Base-by-base conservation (phyloP, 495 filamentous ascomycete genomes). In the Neurospora sp. region DNA sequence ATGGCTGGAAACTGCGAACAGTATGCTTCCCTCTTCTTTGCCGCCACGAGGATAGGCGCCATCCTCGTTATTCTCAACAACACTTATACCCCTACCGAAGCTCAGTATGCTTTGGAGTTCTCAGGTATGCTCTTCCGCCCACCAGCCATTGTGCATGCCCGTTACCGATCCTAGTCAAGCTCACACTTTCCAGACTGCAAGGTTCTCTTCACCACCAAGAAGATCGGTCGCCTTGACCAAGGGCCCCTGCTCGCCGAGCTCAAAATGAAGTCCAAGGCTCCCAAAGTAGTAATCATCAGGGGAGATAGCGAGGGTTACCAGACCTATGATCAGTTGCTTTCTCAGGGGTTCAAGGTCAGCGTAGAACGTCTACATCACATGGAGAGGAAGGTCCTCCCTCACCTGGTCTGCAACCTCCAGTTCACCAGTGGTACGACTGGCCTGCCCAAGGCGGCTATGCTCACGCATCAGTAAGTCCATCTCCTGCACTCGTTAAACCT, bases 1-100 rank as follows among this genome's bases (percentile, higher is more conserved):
- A 91, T 92, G 88, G 88, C 90, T 2, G 90, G 90, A 4, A 92
- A 93, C 78, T 92, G 90, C 78, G 90, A 91, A 76, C 88, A 90
- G 79, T 93, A 91, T 76, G 89, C 89, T 40, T 85, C 88, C 0
- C 83, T 92, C 20, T 91, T 93, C 82, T 93, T 93, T 73, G 90
- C 89, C 1, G 88, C 89, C 39, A 86, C 88, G 3, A 83, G 87
- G 18, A 87, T 93, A n/a, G 90, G 90, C 18, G 90, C 88, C 39
- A 88, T 91, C 27, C 79, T 91, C 62, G 90, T 93, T 6, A 90
- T 91, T 39, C 81, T 92, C 75, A 92, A 93, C 81, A 91, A 91
- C 81, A 93, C 89, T 0, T 92, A 92, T 76, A 93, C 90, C 35
- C 84, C 88, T 1, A 86, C 84, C 16, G 91, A 93, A 78, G 85